Percentiles rank a stretch among this genome's conserved stretches.
These are phyloP conservation scores for Sophora flavescens DNA, from an alignment of 306 rosid species.

Conservation along the genomic window DNA sequence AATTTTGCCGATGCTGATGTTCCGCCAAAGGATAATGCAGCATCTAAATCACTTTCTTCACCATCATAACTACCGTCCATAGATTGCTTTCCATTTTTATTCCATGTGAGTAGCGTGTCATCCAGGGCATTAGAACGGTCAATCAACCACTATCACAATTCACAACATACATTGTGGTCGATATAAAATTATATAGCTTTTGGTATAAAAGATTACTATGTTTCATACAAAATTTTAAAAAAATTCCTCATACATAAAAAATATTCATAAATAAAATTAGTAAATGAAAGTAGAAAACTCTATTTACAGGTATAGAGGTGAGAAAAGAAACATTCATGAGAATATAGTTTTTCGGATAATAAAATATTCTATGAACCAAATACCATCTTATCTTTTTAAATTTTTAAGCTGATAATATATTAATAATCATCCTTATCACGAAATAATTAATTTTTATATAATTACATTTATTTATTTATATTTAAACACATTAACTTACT, in stretches of 20 bases:
- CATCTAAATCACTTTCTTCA: constrained; percentile 34
- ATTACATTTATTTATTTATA: not conserved
- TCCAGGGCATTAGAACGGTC: constrained; percentile 24
- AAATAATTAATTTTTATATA: not conserved
- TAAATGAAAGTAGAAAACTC: too few relatives aligned
- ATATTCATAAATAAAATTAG: too few relatives aligned
- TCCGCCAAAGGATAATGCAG: constrained; percentile 22
- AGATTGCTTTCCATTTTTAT: constrained; percentile 25
- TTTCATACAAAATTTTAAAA: too few relatives aligned
- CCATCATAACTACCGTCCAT: constrained; percentile 29
- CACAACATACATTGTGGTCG: not conserved
- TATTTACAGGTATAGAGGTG: too few relatives aligned
- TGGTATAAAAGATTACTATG: too few relatives aligned
- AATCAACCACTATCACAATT: constrained; percentile 25
- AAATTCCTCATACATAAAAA: too few relatives aligned
- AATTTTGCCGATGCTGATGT: not conserved
- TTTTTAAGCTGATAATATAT: not conserved
- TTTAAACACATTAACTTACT: not conserved
- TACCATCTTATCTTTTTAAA: too few relatives aligned
- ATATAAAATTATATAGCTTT: not conserved
- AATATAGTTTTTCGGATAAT: too few relatives aligned
- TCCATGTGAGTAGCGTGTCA: constrained; percentile 35
- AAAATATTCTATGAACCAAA: too few relatives aligned
- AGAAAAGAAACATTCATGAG: too few relatives aligned
- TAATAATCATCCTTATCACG: not conserved